A percentile compares a stretch with the other conserved stretches of the same genome.
Conservation (phyloP, 257 asterid species). For the Anisodus acutangulus region DNA sequence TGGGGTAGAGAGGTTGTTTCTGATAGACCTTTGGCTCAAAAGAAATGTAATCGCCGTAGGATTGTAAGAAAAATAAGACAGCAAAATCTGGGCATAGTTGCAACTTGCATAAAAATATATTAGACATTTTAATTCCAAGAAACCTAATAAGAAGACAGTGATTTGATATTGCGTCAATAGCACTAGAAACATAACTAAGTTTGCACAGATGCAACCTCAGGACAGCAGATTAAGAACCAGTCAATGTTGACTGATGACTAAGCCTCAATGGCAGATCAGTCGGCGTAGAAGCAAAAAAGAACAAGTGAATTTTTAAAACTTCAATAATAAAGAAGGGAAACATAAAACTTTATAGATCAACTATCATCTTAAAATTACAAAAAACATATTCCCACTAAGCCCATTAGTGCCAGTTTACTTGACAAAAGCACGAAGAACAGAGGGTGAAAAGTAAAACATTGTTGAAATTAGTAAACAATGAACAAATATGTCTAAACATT, state of each 20-base stretch:
- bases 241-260: too few relatives aligned
- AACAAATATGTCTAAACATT: background rate
- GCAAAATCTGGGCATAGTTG: slow-evolving; percentile 49
- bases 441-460: background rate
- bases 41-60: too few relatives aligned
- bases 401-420: background rate
- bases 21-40: too few relatives aligned
- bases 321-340: too few relatives aligned
- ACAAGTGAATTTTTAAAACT: too few relatives aligned
- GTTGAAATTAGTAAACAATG: background rate
- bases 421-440: background rate
- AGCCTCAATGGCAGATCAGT: too few relatives aligned
- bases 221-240: too few relatives aligned
- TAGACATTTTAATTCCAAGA: background rate
- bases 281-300: too few relatives aligned
- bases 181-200: background rate
- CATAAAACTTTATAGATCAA: too few relatives aligned
- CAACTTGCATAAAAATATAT: background rate
- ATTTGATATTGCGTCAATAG: background rate
- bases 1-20: too few relatives aligned
- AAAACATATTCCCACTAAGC: background rate
- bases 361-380: background rate
- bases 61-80: too few relatives aligned
- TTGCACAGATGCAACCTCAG: too few relatives aligned
- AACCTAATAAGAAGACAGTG: background rate